Evolutionary conservation across 106 monocot genomes (phyloP).

Genomic region (Triglochin maritima): DNA sequence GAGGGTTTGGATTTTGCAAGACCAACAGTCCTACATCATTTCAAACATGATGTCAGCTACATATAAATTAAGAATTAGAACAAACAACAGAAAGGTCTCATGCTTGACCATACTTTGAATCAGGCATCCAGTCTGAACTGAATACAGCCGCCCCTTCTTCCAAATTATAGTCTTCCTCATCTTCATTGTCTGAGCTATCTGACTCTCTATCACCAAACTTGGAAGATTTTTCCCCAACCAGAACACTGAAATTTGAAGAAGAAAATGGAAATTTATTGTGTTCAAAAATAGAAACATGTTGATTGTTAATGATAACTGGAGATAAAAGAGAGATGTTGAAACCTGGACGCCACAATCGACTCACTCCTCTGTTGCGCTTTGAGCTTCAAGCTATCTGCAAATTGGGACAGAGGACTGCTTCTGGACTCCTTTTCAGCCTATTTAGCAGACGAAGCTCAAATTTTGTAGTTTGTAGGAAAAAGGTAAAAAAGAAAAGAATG

Average conservation of each 20-base stretch:
- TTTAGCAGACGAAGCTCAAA: constrained; percentile 14
- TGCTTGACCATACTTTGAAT: constrained; percentile 32
- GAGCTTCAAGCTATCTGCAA: constrained; percentile 35
- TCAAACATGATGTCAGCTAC: background rate
- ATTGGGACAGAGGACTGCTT: constrained; percentile 59
- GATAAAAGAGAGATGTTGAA: background rate
- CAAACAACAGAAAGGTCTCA: background rate
- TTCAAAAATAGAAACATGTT: background rate
- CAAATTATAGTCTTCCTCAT: constrained; percentile 21
- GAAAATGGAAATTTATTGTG: too few relatives aligned
- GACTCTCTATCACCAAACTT: constrained; percentile 31
- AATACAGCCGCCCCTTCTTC: constrained; percentile 60
- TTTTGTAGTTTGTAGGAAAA: background rate
- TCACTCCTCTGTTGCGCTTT: constrained; percentile 58
- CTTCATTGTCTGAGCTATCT: constrained; percentile 10
- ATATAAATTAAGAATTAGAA: background rate
- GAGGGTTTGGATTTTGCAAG: constrained; percentile 6
- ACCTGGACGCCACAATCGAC: constrained; percentile 77
- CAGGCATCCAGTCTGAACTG: constrained; percentile 70
- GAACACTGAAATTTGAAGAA: constrained; percentile 26
- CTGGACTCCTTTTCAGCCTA: constrained; percentile 73
- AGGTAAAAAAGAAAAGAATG: constrained; percentile 3
- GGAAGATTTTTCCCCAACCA: constrained; percentile 66
- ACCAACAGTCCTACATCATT: constrained; percentile 1
- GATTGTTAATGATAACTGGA: background rate